phyloP scores from a whole-genome alignment of 805 yeast species.

The Schwanniomyces sp. region DNA sequence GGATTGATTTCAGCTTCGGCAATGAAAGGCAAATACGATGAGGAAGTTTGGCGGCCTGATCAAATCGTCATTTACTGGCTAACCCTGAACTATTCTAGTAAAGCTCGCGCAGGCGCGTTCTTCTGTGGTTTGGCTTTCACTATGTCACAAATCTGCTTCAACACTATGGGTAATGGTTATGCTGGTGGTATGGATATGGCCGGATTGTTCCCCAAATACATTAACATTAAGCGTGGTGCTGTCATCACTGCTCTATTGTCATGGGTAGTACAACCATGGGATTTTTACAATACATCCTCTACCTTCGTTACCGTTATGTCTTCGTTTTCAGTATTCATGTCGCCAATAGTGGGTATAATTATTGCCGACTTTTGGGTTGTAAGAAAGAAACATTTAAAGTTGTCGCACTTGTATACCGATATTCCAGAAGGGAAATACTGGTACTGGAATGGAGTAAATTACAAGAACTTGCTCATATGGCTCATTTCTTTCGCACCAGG shows the following conservation, averaged over 20 bases:
- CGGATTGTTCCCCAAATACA: constrained; percentile 43
- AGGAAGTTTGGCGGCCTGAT: constrained; percentile 48
- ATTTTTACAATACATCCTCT: constrained; percentile 16
- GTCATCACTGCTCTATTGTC: constrained; percentile 16
- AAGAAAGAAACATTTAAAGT: constrained; percentile 36
- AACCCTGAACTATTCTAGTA: constrained; percentile 32
- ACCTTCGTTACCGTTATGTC: constrained; percentile 16
- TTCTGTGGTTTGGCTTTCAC: constrained; percentile 34
- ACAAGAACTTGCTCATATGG: constrained; percentile 32
- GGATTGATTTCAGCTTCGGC: constrained; percentile 49
- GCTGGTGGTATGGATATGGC: constrained; percentile 54
- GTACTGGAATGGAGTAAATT: constrained; percentile 47
- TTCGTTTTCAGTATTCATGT: constrained; percentile 15
- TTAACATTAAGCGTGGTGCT: constrained; percentile 49
- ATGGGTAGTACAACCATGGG: constrained; percentile 23
- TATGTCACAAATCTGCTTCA: constrained; percentile 33
- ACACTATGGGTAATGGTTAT: constrained; percentile 50
- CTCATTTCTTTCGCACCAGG: constrained; percentile 45
- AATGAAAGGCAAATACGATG: constrained; percentile 33
- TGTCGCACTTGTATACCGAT: constrained; percentile 40
- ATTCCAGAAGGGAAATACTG: constrained; percentile 37
- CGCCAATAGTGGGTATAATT: constrained; percentile 23
- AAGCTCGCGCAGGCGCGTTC: constrained; percentile 49
- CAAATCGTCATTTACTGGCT: constrained; percentile 39
- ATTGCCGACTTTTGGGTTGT: constrained; percentile 38